Evolutionary conservation across 805 yeast species (phyloP), one percentile per base, ranked within the genome.

Genomic region (Maudiozyma bulderi): DNA sequence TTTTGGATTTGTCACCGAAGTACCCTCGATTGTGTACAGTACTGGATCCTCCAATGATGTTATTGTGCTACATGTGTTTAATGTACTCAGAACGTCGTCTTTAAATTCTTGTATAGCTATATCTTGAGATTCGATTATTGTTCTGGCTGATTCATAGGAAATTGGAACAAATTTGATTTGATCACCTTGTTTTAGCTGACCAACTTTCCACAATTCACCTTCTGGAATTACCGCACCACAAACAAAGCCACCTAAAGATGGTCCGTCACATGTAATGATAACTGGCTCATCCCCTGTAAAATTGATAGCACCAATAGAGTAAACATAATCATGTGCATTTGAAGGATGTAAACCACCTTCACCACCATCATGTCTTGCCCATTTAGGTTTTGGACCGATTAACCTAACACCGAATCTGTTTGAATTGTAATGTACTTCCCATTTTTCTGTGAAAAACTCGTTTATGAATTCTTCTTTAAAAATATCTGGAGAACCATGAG

Each of bases 221-320:
- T 89, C 95, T 11, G 88, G 86, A 55, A 93, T 95, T 51, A 93
- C 97, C 8, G 95, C 97, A 63, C 89, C 85, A 69, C 98, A 91
- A 34, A 91, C 97, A 62, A 91, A 93, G 1, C 99, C 99, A 62
- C 99, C 98, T 50, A 91, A 77, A 9, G 96, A 86, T 40, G 99
- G 98, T 54, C 98, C 98, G 70, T 91, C 99, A 64, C 97, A 87
- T 2, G 98, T 88, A 66, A 91, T 75, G 54, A 91, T 89, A 34
- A 91, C 99, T 1, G 98, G 98, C 68, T 91, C 98, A 69, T 93
- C 98, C 69, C 99, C 99, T 35, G 98, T 93, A 66, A 93, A 93
- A 69, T 93, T 93, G 66, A 91, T 84, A 31, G 99, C 98, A 59
- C 99, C 98, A 47, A 89, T 71, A 0, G 98, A 88, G 66, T 91